Conservation (phyloP, 371 early-diverging fungal species). For the Umbelopsis sp. region DNA sequence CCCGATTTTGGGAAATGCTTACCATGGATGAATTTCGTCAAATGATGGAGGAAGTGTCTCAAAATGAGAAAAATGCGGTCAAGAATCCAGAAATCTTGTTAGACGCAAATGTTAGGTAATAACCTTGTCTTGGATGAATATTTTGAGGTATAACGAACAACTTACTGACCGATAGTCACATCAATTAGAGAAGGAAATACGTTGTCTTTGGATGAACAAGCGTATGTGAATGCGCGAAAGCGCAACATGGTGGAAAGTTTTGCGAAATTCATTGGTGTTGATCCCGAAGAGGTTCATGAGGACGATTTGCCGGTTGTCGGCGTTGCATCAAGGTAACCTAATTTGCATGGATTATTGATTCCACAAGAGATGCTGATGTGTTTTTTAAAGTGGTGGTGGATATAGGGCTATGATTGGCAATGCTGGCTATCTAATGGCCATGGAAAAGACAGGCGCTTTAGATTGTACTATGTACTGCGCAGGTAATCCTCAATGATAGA, state of each 20-base stretch:
- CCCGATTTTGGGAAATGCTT: conserved; percentile 38
- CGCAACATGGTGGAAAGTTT: conserved; percentile 56
- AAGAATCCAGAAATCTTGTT: conserved; percentile 36
- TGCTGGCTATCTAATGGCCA: conserved; percentile 60
- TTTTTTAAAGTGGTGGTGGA: conserved; percentile 62
- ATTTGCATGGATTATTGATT: neutral
- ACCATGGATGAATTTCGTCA: conserved; percentile 39
- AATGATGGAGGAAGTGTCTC: conserved; percentile 31
- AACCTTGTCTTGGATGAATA: neutral
- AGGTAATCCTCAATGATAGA: conserved; percentile 26
- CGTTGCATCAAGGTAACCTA: conserved; percentile 61
- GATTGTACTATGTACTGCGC: conserved; percentile 65
- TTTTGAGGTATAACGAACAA: no score
- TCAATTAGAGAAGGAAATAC: conserved; percentile 37
- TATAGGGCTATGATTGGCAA: conserved; percentile 72
- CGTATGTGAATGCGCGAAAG: conserved; percentile 51
- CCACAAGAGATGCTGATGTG: neutral
- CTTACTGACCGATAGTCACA: neutral
- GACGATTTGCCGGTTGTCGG: conserved; percentile 71
- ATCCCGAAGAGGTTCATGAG: conserved; percentile 54
- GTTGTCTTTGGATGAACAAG: conserved; percentile 49
- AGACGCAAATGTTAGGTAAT: conserved; percentile 38
- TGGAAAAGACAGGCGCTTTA: conserved; percentile 55
- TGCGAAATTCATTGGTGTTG: conserved; percentile 71
- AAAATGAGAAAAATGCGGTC: conserved; percentile 26